Evolutionary conservation across 2,329 filamentous ascomycete species (phyloP).

Genomic region (Scleromitrula shiraiana): DNA sequence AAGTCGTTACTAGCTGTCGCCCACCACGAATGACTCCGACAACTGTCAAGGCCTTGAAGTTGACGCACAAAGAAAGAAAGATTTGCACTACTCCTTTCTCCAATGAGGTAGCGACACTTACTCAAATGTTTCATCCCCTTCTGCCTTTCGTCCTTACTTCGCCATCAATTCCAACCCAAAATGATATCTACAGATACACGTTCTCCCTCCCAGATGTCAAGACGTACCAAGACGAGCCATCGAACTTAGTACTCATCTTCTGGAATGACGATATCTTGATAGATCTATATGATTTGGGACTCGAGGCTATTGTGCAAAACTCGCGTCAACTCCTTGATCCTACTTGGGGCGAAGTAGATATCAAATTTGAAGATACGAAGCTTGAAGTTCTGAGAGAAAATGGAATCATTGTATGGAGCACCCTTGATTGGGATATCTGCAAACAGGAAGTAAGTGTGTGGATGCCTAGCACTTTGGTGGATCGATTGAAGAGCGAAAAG

Average conservation of each 20-base stretch:
- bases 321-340: not conserved
- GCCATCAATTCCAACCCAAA: not conserved
- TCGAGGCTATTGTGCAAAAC: not conserved
- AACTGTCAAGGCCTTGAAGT: not conserved
- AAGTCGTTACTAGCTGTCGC: slow-evolving; percentile 9
- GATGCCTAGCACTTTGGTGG: not conserved
- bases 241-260: not conserved
- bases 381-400: not conserved
- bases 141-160: slow-evolving; percentile 7
- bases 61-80: not conserved
- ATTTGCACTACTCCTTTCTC: slow-evolving; percentile 13
- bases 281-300: not conserved
- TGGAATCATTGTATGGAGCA: not conserved
- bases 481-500: not conserved
- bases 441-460: not conserved
- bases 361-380: not conserved
- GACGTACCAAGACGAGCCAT: not conserved
- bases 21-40: slow-evolving; percentile 8
- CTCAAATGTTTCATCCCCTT: slow-evolving; percentile 10
- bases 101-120: slow-evolving; percentile 9
- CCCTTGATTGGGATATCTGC: not conserved
- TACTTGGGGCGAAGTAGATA: slow-evolving; percentile 2
- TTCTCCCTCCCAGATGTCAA: not conserved
- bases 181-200: not conserved
- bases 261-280: not conserved